These are phyloP conservation scores for Umbelopsis sp. DNA, from an alignment of 371 early-diverging fungal species.

Conservation along the genomic window DNA sequence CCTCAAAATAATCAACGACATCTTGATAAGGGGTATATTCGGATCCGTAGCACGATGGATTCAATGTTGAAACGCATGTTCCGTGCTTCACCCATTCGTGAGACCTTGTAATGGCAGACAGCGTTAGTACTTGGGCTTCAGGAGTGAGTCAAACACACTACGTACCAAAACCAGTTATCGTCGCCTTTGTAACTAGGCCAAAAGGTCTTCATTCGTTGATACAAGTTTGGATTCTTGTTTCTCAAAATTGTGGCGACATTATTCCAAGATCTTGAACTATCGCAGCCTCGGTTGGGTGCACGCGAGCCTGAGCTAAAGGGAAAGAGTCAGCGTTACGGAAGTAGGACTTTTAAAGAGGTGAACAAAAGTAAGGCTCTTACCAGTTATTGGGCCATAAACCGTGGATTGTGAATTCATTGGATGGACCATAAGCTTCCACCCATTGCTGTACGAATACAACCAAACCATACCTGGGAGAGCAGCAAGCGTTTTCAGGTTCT, in stretches of 20 bases:
- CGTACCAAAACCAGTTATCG: slow-evolving; percentile 34
- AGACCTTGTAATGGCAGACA: slow-evolving; percentile 38
- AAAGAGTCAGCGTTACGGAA: not conserved
- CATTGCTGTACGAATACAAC: slow-evolving; percentile 63
- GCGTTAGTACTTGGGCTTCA: not conserved
- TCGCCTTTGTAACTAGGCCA: slow-evolving; percentile 49
- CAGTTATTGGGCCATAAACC: slow-evolving; percentile 52
- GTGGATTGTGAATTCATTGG: slow-evolving; percentile 55
- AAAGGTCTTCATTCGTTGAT: slow-evolving; percentile 29
- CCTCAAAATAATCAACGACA: slow-evolving; percentile 50
- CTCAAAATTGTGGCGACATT: slow-evolving; percentile 30
- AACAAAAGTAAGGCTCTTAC: slow-evolving; percentile 16
- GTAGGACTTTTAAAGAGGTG: not conserved
- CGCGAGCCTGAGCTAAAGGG: slow-evolving; percentile 34
- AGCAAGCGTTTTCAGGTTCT: slow-evolving; percentile 58
- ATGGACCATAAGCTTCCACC: slow-evolving; percentile 47
- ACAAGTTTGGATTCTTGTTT: slow-evolving; percentile 25
- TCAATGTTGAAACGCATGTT: slow-evolving; percentile 54
- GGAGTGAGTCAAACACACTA: not conserved
- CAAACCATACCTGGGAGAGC: slow-evolving; percentile 70
- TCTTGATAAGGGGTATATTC: slow-evolving; percentile 45
- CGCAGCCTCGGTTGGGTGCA: slow-evolving; percentile 38
- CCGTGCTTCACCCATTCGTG: slow-evolving; percentile 65
- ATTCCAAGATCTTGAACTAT: slow-evolving; percentile 28
- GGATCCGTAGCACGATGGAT: slow-evolving; percentile 47